These are phyloP conservation scores for Ambrosia trifida DNA, from an alignment of 129 eudicot species.

Conservation along the genomic window DNA sequence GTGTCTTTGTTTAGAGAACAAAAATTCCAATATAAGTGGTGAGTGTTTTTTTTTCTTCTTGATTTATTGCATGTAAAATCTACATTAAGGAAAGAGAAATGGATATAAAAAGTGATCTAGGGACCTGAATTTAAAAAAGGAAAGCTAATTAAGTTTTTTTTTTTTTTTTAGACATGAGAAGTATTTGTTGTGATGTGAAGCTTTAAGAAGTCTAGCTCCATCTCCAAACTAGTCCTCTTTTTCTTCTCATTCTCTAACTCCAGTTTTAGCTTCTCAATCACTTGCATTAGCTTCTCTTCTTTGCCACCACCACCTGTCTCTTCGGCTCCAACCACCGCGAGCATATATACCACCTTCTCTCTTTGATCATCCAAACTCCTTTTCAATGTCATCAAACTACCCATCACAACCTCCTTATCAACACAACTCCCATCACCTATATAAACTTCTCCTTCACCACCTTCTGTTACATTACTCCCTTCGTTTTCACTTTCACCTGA, in stretches of 20 bases:
- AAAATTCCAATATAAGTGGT: too few relatives aligned
- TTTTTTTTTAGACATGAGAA: constrained; percentile 11
- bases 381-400: constrained; percentile 46
- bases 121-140: background rate
- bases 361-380: constrained; percentile 71
- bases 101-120: too few relatives aligned
- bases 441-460: background rate
- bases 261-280: constrained; percentile 45
- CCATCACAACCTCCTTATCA: constrained; percentile 42
- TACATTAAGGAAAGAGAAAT: too few relatives aligned
- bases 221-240: constrained; percentile 52
- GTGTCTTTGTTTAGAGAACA: too few relatives aligned
- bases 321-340: constrained; percentile 36
- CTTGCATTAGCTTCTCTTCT: constrained; percentile 51
- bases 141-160: background rate
- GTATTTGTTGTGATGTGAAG: constrained; percentile 39
- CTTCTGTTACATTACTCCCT: constrained; percentile 3
- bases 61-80: too few relatives aligned
- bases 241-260: constrained; percentile 62
- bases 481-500: constrained; percentile 40
- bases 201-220: constrained; percentile 64
- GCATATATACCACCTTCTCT: constrained; percentile 46
- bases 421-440: background rate
- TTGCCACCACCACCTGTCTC: constrained; percentile 15
- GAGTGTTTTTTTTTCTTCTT: too few relatives aligned